These are phyloP conservation scores for Termitomyces sp. DNA, from an alignment of 768 basidiomycete species.

Conservation along the genomic window DNA sequence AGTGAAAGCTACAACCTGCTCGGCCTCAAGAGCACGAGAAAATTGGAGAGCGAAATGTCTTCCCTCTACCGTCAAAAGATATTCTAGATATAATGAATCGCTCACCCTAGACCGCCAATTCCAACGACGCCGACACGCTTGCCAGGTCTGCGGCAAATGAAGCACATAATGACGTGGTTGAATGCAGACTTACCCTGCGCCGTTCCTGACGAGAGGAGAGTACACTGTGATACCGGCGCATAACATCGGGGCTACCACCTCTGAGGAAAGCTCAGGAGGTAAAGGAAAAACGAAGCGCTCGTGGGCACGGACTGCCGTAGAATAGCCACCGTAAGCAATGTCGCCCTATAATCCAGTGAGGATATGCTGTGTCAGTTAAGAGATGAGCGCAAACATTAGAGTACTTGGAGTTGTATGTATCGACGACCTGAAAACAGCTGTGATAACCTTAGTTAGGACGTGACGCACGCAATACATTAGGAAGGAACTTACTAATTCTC, in stretches of 20 bases:
- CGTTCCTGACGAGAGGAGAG: constrained; percentile 52
- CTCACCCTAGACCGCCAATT: constrained; percentile 52
- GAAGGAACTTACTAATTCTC: constrained; percentile 36
- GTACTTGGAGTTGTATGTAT: constrained; percentile 38
- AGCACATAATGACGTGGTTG: background rate
- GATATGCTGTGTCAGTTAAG: background rate
- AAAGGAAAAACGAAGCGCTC: constrained; percentile 57
- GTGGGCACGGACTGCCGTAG: constrained; percentile 36
- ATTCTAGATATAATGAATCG: background rate
- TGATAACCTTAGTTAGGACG: background rate
- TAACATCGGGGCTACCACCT: constrained; percentile 56
- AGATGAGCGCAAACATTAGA: constrained; percentile 21
- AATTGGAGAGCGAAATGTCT: constrained; percentile 31
- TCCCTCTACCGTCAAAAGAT: background rate
- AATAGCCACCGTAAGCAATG: constrained; percentile 42
- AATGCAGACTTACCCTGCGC: constrained; percentile 23
- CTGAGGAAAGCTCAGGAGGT: constrained; percentile 45
- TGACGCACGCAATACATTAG: background rate
- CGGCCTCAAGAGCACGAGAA: constrained; percentile 45
- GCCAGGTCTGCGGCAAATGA: constrained; percentile 37
- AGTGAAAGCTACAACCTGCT: constrained; percentile 50
- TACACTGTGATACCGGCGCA: constrained; percentile 63
- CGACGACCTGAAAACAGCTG: constrained; percentile 35
- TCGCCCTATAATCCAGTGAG: constrained; percentile 20
- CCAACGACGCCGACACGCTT: constrained; percentile 64